Conservation (phyloP, 1,284 basidiomycete species). For the Irpex sp. region DNA sequence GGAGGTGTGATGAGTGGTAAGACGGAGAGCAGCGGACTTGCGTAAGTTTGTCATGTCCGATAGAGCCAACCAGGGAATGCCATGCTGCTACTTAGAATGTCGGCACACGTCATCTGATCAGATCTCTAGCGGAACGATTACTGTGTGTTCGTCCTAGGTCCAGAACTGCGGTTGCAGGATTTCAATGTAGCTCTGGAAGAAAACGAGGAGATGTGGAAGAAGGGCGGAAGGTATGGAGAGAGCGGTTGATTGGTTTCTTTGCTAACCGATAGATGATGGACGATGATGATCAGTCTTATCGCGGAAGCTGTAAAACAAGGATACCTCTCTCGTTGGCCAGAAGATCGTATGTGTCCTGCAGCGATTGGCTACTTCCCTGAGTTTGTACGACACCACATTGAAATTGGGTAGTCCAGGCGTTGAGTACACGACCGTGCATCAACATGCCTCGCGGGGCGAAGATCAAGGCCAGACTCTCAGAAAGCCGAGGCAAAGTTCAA, state of each 20-base stretch:
- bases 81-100: no score
- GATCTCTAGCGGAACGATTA: no score
- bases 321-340: not conserved
- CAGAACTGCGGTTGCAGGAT: not conserved
- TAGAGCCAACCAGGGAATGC: not conserved
- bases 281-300: not conserved
- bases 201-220: not conserved
- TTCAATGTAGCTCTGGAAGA: not conserved
- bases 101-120: slow-evolving; percentile 12
- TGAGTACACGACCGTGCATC: no score
- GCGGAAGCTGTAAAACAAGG: not conserved
- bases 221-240: not conserved
- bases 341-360: no score
- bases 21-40: slow-evolving; percentile 11
- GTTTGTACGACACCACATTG: not conserved
- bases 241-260: no score
- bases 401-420: no score
- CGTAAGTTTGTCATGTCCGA: slow-evolving; percentile 6
- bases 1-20: not conserved
- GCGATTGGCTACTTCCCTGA: not conserved
- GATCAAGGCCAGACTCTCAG: not conserved
- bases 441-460: no score
- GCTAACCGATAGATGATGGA: no score
- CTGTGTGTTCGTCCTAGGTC: not conserved
- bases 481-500: not conserved